Base-by-base conservation (phyloP, 2,329 filamentous ascomycete genomes). In the Aspergillus flavus region DNA sequence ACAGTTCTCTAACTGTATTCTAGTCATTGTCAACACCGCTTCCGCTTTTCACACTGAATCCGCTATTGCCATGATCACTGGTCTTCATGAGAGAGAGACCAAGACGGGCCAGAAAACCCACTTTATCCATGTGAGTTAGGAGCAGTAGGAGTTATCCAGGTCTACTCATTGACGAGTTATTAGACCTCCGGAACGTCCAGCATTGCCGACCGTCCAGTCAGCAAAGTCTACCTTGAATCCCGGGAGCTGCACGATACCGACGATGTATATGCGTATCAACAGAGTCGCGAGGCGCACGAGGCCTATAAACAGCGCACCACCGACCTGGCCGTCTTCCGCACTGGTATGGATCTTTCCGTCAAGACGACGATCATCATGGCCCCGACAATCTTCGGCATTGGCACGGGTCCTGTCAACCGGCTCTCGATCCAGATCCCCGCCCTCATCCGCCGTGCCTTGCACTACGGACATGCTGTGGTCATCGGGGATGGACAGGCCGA, bases 281-380 rank as follows among this genome's bases (percentile, higher is more conserved):
- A 74, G 36, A 64, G 67, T 6, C 76, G 76, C 26, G 78, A 85
- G 53, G 70, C 64, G 0, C 43, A 67, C 0, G 72, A 79, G 23
- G 63, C 72, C 0, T 84, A 83, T 61, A 64, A 68, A 1, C 82
- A 84, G 66, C 80, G 83, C 14, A 79, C 77, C 0, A 77, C 80
- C 2, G 82, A 84, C 61, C 65, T 85, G 7, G 70, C 72, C 4
- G 79, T 83, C 14, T 67, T 83, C 1, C 74, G 81, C 6, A 69
- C 71, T 0, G 80, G 81, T 1, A 64, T 80, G 19, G 71, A 75
- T 21, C 52, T 75, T 0, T 76, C 77, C 3, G 78, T 86, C 2
- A 78, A 79, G 61, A 82, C 83, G 0, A 73, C 80, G 52, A 76
- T 83, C 54, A 73, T 86, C 52, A 82, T 82, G 76, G 73, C 77